Evolutionary conservation across 2,329 filamentous ascomycete species (phyloP).

Genomic region (Gnomoniopsis sp.): DNA sequence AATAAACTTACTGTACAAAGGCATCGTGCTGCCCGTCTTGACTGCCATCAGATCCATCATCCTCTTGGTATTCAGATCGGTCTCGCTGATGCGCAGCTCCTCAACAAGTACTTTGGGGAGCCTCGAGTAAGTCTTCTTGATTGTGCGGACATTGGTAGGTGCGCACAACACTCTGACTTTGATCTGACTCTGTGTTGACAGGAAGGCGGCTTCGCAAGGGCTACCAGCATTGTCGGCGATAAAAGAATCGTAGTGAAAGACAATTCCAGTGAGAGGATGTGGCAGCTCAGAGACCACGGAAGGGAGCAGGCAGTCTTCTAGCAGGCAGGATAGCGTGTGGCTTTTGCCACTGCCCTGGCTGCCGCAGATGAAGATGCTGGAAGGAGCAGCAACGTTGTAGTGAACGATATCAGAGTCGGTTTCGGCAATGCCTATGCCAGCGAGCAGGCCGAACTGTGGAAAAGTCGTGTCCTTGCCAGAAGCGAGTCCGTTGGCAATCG

Average conservation of each 20-base stretch:
- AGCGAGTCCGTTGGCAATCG: conserved; percentile 13
- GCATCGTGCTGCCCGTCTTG: conserved; percentile 34
- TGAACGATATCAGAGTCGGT: conserved; percentile 33
- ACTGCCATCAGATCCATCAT: conserved; percentile 62
- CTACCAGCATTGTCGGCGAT: conserved; percentile 43
- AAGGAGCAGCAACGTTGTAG: conserved; percentile 47
- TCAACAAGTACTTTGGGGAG: not conserved
- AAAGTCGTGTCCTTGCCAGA: conserved; percentile 17
- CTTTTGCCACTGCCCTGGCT: conserved; percentile 64
- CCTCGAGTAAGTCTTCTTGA: conserved; percentile 37
- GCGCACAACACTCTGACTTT: conserved; percentile 52
- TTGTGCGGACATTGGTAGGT: conserved; percentile 45
- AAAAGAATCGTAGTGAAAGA: conserved; percentile 64
- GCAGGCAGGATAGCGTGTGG: conserved; percentile 53
- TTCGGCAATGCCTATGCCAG: conserved; percentile 19
- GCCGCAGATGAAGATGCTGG: conserved; percentile 61
- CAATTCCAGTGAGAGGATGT: conserved; percentile 53
- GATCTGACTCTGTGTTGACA: conserved; percentile 41
- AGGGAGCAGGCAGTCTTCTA: conserved; percentile 54
- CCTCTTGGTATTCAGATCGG: conserved; percentile 49
- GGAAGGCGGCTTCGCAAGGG: conserved; percentile 58
- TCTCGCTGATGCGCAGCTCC: not conserved
- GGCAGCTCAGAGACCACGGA: conserved; percentile 43
- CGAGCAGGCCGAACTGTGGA: conserved; percentile 29
- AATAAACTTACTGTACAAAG: conserved; percentile 48